A percentile compares a stretch with the other conserved stretches of the same genome.
These are phyloP conservation scores for Magnaporthiopsis rhizophila DNA, from an alignment of 2,329 filamentous ascomycete genomes.

Conservation along the genomic window DNA sequence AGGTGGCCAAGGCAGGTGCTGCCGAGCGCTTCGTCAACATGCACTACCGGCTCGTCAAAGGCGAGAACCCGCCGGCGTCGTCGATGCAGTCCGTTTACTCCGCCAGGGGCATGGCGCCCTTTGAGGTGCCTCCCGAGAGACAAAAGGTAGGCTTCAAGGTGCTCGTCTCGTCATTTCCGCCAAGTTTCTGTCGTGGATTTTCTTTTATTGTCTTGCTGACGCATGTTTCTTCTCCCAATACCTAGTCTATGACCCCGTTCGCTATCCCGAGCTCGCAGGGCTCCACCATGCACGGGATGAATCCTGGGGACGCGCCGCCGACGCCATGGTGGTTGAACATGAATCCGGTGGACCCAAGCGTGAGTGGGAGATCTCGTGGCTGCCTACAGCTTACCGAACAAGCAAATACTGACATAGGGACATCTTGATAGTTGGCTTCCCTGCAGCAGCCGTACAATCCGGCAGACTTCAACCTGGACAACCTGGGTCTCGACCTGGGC, in stretches of 20 bases:
- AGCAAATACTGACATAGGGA: neutral
- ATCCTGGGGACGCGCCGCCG: constrained; percentile 12
- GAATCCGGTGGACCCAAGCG: constrained; percentile 13
- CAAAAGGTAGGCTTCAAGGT: constrained; percentile 11
- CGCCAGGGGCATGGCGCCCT: constrained; percentile 6
- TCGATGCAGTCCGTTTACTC: constrained; percentile 6
- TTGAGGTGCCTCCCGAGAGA: constrained; percentile 16
- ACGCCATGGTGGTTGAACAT: constrained; percentile 19
- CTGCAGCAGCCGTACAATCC: constrained; percentile 11
- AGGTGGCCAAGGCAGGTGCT: constrained; percentile 49
- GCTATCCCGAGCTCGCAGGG: constrained; percentile 12
- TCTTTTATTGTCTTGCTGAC: neutral
- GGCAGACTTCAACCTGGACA: constrained; percentile 16
- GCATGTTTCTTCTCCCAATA: constrained; percentile 1
- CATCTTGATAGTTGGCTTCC: neutral
- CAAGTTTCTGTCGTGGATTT: neutral
- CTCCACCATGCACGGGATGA: constrained; percentile 6
- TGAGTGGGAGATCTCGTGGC: constrained; percentile 7
- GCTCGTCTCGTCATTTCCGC: neutral
- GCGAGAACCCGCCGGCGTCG: constrained; percentile 8
- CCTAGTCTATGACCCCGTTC: constrained; percentile 12
- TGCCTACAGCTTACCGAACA: neutral
- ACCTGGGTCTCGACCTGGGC: constrained; percentile 14
- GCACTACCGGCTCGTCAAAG: constrained; percentile 40
- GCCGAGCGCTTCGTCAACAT: constrained; percentile 52